These are phyloP conservation scores for Globisporangium canariense DNA, from an alignment of 352 stramenopile species.

Conservation along the genomic window DNA sequence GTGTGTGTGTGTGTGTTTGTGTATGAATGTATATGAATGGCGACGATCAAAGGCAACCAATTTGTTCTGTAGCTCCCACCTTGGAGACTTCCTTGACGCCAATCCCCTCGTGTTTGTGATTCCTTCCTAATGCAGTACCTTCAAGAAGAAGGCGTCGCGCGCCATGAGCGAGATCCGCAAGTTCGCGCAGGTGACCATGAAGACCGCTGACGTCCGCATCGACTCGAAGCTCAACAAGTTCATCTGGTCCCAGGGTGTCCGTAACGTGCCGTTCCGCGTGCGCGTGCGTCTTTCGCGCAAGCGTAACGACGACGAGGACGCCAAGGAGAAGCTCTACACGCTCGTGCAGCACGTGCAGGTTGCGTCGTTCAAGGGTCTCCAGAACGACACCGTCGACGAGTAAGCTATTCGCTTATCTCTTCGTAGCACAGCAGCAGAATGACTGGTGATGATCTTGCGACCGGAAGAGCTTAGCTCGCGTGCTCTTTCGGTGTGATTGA, in stretches of 20 bases:
- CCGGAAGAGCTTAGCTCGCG: not conserved
- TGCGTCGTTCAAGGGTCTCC: conserved; percentile 94
- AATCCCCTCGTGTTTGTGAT: conserved; percentile 18
- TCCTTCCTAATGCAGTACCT: conserved; percentile 60
- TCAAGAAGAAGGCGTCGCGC: conserved; percentile 98
- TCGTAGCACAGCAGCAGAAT: not conserved
- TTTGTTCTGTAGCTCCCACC: conserved; percentile 74
- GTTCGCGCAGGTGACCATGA: conserved; percentile 97
- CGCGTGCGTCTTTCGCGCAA: conserved; percentile 97
- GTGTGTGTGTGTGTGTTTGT: conserved; percentile 11
- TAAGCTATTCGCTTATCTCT: conserved; percentile 35
- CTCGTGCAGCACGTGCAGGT: conserved; percentile 97
- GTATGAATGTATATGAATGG: conserved; percentile 9
- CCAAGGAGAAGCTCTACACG: conserved; percentile 99
- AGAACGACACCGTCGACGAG: conserved; percentile 95
- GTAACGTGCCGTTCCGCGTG: conserved; percentile 97
- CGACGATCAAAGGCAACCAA: conserved; percentile 11
- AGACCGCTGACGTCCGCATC: conserved; percentile 96
- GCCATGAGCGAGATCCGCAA: conserved; percentile 97
- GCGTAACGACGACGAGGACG: conserved; percentile 99
- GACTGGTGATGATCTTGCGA: conserved; percentile 8
- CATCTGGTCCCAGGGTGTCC: conserved; percentile 97
- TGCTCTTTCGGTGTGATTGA: conserved; percentile 12
- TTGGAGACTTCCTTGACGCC: conserved; percentile 86
- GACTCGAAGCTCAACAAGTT: conserved; percentile 97